Evolutionary conservation across 176 grass and related monocot genomes (phyloP).

Genomic region (Carex kokanica): DNA sequence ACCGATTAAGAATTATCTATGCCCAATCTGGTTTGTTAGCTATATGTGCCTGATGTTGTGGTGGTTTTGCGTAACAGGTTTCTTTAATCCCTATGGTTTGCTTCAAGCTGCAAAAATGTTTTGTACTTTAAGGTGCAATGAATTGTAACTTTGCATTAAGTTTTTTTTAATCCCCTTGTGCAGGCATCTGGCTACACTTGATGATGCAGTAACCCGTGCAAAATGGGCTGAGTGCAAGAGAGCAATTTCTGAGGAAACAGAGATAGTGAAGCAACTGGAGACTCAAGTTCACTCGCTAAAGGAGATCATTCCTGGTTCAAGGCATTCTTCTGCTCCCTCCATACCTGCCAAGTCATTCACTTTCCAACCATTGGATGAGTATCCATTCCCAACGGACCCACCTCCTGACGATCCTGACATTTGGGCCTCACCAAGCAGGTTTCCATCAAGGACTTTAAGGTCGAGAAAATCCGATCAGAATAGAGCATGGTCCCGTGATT

Average conservation of each 20-base stretch:
- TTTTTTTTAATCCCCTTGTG: neutral
- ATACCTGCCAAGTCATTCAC: constrained; percentile 81
- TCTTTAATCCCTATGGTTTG: neutral
- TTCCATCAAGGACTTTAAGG: constrained; percentile 46
- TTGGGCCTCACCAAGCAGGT: constrained; percentile 68
- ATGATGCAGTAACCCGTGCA: constrained; percentile 48
- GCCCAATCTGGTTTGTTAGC: neutral
- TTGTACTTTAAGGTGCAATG: neutral
- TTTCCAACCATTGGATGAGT: constrained; percentile 91
- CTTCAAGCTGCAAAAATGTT: neutral
- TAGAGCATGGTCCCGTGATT: constrained; percentile 66
- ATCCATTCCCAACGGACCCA: constrained; percentile 60
- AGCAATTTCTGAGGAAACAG: constrained; percentile 76
- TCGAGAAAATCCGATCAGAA: constrained; percentile 55
- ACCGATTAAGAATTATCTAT: neutral
- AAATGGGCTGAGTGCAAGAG: constrained; percentile 95
- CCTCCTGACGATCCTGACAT: constrained; percentile 80
- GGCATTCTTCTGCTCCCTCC: constrained; percentile 60
- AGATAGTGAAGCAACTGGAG: constrained; percentile 80
- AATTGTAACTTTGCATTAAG: neutral
- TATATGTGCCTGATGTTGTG: neutral
- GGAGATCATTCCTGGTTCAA: constrained; percentile 51
- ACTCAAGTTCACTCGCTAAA: constrained; percentile 67
- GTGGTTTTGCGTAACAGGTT: neutral
- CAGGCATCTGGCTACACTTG: constrained; percentile 86